Evolutionary conservation across 306 rosid genomes (phyloP).

Genomic region (Alnus glutinosa): DNA sequence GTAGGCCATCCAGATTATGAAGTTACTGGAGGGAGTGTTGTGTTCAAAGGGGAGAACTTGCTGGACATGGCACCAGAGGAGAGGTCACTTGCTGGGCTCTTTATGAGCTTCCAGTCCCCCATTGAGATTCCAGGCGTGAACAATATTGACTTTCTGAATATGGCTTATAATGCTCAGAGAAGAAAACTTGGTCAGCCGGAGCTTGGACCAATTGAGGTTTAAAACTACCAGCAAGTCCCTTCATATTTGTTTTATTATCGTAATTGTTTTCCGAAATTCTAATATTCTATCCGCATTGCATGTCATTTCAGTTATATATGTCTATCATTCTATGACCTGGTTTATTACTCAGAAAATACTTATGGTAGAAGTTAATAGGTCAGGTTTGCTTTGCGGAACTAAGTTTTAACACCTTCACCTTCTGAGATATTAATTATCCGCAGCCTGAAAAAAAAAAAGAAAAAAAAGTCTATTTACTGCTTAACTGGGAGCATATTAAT

Average conservation of each 20-base stretch:
- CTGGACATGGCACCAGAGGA: slow-evolving; percentile 88
- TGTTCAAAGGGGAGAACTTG: slow-evolving; percentile 77
- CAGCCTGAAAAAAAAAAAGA: neutral
- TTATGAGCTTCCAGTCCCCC: slow-evolving; percentile 96
- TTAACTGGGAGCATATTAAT: neutral
- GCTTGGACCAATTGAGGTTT: slow-evolving; percentile 90
- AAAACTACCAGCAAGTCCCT: neutral
- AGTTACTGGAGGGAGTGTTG: slow-evolving; percentile 76
- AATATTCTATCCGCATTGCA: neutral
- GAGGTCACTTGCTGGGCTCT: slow-evolving; percentile 81
- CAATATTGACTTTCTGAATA: slow-evolving; percentile 73
- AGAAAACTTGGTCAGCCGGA: slow-evolving; percentile 75
- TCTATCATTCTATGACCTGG: neutral
- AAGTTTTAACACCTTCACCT: neutral
- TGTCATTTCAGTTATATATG: neutral
- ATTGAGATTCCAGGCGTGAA: slow-evolving; percentile 91
- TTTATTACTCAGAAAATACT: neutral
- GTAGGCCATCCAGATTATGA: slow-evolving; percentile 95
- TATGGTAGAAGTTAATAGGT: neutral
- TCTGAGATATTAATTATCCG: neutral
- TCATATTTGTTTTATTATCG: neutral
- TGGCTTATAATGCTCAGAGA: slow-evolving; percentile 92
- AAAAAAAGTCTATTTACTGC: too few species aligned
- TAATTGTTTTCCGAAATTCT: neutral
- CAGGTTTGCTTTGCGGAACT: neutral